Evolutionary conservation across 495 filamentous ascomycete genomes (phyloP).

Genomic region (Neurospora hispaniola): DNA sequence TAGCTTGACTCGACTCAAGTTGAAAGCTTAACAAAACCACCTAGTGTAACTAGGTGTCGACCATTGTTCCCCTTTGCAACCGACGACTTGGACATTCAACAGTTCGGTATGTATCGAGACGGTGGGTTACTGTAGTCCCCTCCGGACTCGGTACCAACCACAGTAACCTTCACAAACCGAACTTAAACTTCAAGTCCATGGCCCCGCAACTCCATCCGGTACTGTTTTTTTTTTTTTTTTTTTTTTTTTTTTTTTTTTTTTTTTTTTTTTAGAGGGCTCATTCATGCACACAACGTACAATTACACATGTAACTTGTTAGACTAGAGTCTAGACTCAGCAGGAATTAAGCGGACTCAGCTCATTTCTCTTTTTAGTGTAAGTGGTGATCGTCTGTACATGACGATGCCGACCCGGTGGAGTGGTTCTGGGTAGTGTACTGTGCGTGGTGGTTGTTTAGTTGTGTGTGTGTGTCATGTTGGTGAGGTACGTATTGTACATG

Average conservation of each 20-base stretch:
- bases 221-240: neutral
- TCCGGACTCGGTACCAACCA: neutral
- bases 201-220: neutral
- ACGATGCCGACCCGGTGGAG: neutral
- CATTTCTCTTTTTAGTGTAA: neutral
- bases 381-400: neutral
- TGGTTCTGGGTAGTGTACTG: neutral
- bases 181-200: neutral
- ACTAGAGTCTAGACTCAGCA: neutral
- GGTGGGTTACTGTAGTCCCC: neutral
- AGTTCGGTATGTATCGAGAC: too few relatives aligned
- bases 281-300: neutral
- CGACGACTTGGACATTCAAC: too few relatives aligned
- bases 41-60: too few relatives aligned
- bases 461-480: neutral
- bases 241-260: neutral
- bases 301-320: neutral
- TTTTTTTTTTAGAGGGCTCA: neutral
- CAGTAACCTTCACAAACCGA: neutral
- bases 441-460: neutral
- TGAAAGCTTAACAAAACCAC: too few relatives aligned
- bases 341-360: neutral
- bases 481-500: neutral
- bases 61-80: too few relatives aligned
- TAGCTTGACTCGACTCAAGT: too few relatives aligned